Evolutionary conservation across 306 rosid genomes (phyloP).

Genomic region (Castanea crenata): DNA sequence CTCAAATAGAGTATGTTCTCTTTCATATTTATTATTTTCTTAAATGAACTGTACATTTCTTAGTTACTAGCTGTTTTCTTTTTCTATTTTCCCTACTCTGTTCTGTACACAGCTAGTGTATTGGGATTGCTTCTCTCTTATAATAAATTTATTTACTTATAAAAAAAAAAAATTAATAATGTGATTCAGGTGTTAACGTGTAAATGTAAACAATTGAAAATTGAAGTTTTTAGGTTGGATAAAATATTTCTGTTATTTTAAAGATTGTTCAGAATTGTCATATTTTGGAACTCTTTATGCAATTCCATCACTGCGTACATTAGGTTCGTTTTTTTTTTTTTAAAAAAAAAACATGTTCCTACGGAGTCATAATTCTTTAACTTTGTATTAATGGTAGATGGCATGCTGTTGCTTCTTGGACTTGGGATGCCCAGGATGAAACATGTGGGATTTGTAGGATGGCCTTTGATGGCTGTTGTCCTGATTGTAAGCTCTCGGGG

Average conservation of each 20-base stretch:
- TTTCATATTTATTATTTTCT: background rate
- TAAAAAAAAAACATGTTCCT: background rate
- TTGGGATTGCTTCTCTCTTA: too few species aligned
- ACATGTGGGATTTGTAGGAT: slow-evolving; percentile 91
- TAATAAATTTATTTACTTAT: too few species aligned
- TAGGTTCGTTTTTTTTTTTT: background rate
- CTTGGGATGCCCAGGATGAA: slow-evolving; percentile 94
- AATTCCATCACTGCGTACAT: background rate
- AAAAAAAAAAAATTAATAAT: background rate
- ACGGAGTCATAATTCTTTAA: background rate
- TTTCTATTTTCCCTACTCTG: too few species aligned
- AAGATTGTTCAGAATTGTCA: background rate
- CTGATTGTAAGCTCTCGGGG: slow-evolving; percentile 89
- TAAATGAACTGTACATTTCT: background rate
- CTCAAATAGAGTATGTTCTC: slow-evolving; percentile 52
- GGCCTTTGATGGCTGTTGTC: slow-evolving; percentile 97
- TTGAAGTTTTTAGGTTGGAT: background rate
- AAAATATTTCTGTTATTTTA: background rate
- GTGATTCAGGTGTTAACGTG: background rate
- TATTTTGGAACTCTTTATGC: background rate
- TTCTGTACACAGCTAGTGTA: too few species aligned
- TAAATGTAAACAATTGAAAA: background rate
- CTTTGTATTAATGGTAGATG: slow-evolving; percentile 48
- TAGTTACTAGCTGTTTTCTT: too few species aligned
- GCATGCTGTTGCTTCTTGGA: slow-evolving; percentile 94